These are phyloP conservation scores for Globisporangium iwayamae DNA, from an alignment of 352 stramenopile genomes.

Conservation along the genomic window DNA sequence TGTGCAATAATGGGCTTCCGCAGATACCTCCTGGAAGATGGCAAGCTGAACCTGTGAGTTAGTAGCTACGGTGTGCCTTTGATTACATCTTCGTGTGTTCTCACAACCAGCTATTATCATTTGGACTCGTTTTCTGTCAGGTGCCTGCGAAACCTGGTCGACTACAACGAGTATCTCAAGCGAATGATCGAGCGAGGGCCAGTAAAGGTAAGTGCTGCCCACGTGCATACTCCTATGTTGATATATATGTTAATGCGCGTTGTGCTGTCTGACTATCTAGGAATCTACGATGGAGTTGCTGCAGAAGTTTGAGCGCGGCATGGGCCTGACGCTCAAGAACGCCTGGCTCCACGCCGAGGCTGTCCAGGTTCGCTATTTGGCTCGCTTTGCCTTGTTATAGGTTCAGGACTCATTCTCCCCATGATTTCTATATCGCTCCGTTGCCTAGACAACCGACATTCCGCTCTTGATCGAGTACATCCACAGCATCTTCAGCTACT, in stretches of 20 bases:
- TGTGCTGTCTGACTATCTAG: constrained; percentile 7
- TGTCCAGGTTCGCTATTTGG: constrained; percentile 43
- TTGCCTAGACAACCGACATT: constrained; percentile 79
- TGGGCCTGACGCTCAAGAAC: constrained; percentile 87
- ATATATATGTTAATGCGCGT: not conserved
- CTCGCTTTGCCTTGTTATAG: not conserved
- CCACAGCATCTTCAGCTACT: constrained; percentile 79
- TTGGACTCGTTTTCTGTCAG: constrained; percentile 17
- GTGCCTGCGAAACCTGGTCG: constrained; percentile 76
- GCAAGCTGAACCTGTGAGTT: constrained; percentile 86
- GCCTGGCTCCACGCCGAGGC: constrained; percentile 89
- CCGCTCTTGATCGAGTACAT: constrained; percentile 88
- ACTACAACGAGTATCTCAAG: constrained; percentile 81
- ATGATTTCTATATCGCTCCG: not conserved
- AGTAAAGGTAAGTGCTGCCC: constrained; percentile 41
- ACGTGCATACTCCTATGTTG: not conserved
- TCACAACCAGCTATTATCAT: not conserved
- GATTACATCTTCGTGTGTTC: constrained; percentile 7
- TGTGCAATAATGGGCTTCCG: not conserved
- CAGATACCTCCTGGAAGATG: constrained; percentile 88
- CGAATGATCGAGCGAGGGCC: constrained; percentile 54
- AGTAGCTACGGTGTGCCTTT: not conserved
- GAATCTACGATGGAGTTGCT: constrained; percentile 62
- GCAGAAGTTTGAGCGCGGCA: constrained; percentile 86
- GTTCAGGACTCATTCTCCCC: not conserved